A percentile compares a stretch with the other conserved stretches of the same genome.
These are phyloP conservation scores for Grosmannia clavigera DNA, from an alignment of 2,329 filamentous ascomycete genomes.

Conservation along the genomic window DNA sequence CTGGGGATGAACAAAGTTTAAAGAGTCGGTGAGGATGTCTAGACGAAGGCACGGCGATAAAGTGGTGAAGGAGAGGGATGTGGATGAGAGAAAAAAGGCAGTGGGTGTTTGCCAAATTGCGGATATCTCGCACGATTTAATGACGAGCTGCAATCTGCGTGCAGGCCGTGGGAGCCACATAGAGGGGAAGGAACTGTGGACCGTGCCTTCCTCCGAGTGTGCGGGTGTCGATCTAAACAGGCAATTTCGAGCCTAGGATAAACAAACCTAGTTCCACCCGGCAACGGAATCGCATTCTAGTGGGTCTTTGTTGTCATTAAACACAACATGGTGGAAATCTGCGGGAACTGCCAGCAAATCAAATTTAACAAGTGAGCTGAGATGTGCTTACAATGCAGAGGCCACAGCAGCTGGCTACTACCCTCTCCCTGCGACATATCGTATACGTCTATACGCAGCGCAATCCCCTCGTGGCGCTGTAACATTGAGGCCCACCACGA, in stretches of 20 bases:
- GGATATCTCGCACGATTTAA: conserved; percentile 6
- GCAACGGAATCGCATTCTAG: conserved; percentile 3
- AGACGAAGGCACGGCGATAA: background rate
- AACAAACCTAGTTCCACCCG: conserved; percentile 8
- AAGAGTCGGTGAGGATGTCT: background rate
- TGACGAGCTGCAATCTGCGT: background rate
- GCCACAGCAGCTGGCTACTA: background rate
- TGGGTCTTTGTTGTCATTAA: background rate
- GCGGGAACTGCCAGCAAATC: background rate
- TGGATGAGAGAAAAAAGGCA: background rate
- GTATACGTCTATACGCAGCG: background rate
- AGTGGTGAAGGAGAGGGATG: background rate
- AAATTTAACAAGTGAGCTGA: background rate
- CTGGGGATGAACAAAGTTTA: background rate
- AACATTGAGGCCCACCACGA: background rate
- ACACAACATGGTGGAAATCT: background rate
- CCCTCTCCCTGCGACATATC: background rate
- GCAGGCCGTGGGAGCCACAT: background rate
- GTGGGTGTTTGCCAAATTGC: background rate
- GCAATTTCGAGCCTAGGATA: conserved; percentile 6
- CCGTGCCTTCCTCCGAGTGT: conserved; percentile 1
- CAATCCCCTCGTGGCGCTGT: background rate
- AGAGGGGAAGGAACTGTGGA: conserved; percentile 3
- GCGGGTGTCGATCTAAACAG: conserved; percentile 10
- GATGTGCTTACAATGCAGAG: background rate